Evolutionary conservation across 2,329 filamentous ascomycete species (phyloP).

Genomic region (Alternaria solani): DNA sequence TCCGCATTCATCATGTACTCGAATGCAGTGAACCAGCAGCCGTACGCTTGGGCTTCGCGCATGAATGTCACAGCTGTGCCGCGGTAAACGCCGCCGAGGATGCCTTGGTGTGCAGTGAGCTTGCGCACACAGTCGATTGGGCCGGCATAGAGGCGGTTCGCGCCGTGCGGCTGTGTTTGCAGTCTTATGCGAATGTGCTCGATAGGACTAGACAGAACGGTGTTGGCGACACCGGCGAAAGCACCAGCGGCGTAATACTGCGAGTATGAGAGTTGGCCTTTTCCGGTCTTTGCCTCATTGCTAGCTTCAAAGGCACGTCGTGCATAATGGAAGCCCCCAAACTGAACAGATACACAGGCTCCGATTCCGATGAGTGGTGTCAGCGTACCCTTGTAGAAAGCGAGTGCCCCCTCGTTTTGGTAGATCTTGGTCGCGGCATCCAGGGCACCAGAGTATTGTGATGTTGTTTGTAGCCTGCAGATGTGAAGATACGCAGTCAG

Average conservation of each 20-base stretch:
- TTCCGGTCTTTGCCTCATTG: slow-evolving; percentile 62
- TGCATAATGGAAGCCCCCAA: slow-evolving; percentile 94
- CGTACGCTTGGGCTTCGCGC: slow-evolving; percentile 93
- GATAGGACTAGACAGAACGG: slow-evolving; percentile 85
- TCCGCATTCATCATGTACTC: slow-evolving; percentile 97
- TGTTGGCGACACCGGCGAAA: slow-evolving; percentile 92
- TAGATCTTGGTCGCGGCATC: slow-evolving; percentile 85
- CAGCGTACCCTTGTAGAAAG: slow-evolving; percentile 98
- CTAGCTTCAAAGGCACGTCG: slow-evolving; percentile 82
- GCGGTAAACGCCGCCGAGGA: slow-evolving; percentile 80
- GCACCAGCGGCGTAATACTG: slow-evolving; percentile 93
- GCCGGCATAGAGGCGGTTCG: slow-evolving; percentile 77
- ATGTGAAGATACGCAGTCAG: background rate
- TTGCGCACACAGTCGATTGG: slow-evolving; percentile 92
- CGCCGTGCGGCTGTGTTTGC: slow-evolving; percentile 94
- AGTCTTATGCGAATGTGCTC: slow-evolving; percentile 96
- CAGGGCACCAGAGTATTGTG: slow-evolving; percentile 79
- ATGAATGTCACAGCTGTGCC: slow-evolving; percentile 85
- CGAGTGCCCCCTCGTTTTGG: slow-evolving; percentile 83
- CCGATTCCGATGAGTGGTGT: slow-evolving; percentile 95
- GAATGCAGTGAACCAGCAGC: slow-evolving; percentile 92
- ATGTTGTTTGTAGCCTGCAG: slow-evolving; percentile 80
- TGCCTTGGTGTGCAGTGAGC: slow-evolving; percentile 72
- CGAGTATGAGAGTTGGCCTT: slow-evolving; percentile 70
- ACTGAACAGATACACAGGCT: slow-evolving; percentile 95